Evolutionary conservation across 306 rosid species (phyloP).

Genomic region (Inga leiocalycina): DNA sequence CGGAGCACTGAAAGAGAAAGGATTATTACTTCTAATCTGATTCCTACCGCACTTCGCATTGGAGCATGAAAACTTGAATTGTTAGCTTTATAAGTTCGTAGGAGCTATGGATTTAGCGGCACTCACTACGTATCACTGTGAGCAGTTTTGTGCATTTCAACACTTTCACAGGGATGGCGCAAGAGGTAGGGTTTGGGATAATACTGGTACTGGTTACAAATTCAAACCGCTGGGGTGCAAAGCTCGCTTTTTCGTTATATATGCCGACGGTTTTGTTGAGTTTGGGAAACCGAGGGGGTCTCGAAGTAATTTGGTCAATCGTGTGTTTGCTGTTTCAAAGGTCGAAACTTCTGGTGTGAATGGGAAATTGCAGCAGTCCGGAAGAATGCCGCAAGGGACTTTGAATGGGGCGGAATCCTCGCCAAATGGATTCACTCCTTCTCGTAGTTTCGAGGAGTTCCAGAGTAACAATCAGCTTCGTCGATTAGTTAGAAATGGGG

Average conservation of each 20-base stretch:
- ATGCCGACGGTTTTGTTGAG: slow-evolving; percentile 29
- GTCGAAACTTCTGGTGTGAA: slow-evolving; percentile 52
- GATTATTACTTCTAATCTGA: background rate
- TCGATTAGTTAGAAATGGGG: slow-evolving; percentile 63
- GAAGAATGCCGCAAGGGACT: slow-evolving; percentile 31
- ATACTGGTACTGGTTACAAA: slow-evolving; percentile 26
- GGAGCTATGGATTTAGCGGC: slow-evolving; percentile 48
- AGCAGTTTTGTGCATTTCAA: slow-evolving; percentile 58
- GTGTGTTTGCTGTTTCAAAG: slow-evolving; percentile 54
- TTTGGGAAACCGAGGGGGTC: slow-evolving; percentile 26
- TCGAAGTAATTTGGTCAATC: slow-evolving; percentile 30
- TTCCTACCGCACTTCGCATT: background rate
- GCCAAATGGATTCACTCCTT: slow-evolving; percentile 28
- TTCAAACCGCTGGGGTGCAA: slow-evolving; percentile 33
- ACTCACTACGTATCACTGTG: slow-evolving; percentile 41
- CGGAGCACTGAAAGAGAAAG: background rate
- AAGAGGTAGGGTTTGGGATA: slow-evolving; percentile 35
- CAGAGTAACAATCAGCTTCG: slow-evolving; percentile 64
- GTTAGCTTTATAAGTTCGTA: slow-evolving; percentile 2
- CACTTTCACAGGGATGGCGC: slow-evolving; percentile 25
- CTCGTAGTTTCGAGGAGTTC: slow-evolving; percentile 53
- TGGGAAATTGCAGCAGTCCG: slow-evolving; percentile 48
- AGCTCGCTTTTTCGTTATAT: slow-evolving; percentile 34
- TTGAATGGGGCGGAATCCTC: slow-evolving; percentile 41
- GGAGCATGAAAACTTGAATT: background rate